Conservation (phyloP, 1,284 basidiomycete genomes). For the Farysia itapuensis region DNA sequence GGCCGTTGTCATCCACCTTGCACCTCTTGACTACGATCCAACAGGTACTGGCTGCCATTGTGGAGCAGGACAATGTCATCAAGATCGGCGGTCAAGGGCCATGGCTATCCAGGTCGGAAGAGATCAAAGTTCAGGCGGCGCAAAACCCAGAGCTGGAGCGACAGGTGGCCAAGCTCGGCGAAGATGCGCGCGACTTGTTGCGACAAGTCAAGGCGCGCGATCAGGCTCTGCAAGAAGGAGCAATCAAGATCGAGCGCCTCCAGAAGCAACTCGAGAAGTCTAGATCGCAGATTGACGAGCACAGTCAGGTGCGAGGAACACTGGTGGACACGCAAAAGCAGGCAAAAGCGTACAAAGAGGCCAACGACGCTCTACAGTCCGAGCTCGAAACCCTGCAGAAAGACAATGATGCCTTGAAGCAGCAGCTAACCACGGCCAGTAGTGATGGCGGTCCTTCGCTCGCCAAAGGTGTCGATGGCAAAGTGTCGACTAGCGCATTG, state of each 20-base stretch:
- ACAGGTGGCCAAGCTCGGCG: slow-evolving; percentile 78
- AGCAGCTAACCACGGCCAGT: slow-evolving; percentile 58
- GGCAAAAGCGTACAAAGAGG: slow-evolving; percentile 84
- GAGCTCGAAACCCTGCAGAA: slow-evolving; percentile 84
- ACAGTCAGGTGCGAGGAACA: slow-evolving; percentile 77
- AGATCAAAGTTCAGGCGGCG: slow-evolving; percentile 78
- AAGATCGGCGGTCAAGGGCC: slow-evolving; percentile 63
- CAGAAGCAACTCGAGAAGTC: slow-evolving; percentile 85
- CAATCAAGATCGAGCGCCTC: slow-evolving; percentile 91
- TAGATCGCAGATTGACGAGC: slow-evolving; percentile 78
- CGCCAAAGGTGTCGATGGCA: neutral
- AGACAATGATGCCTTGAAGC: slow-evolving; percentile 80
- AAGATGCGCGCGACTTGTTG: slow-evolving; percentile 82
- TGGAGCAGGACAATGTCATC: slow-evolving; percentile 52
- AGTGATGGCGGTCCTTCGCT: neutral
- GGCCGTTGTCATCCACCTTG: slow-evolving; percentile 22
- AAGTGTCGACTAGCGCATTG: neutral
- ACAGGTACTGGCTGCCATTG: slow-evolving; percentile 35
- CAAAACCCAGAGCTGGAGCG: slow-evolving; percentile 89
- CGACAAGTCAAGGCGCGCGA: slow-evolving; percentile 76
- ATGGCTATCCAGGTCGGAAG: slow-evolving; percentile 83
- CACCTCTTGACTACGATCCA: slow-evolving; percentile 39
- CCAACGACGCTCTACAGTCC: slow-evolving; percentile 85
- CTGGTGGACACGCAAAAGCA: slow-evolving; percentile 79
- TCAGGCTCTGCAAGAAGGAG: slow-evolving; percentile 81